A percentile compares a stretch with the other conserved stretches of the same genome.
These are phyloP conservation scores for Diaporthe caulivora DNA, from an alignment of 2,329 filamentous ascomycete species.

Conservation along the genomic window DNA sequence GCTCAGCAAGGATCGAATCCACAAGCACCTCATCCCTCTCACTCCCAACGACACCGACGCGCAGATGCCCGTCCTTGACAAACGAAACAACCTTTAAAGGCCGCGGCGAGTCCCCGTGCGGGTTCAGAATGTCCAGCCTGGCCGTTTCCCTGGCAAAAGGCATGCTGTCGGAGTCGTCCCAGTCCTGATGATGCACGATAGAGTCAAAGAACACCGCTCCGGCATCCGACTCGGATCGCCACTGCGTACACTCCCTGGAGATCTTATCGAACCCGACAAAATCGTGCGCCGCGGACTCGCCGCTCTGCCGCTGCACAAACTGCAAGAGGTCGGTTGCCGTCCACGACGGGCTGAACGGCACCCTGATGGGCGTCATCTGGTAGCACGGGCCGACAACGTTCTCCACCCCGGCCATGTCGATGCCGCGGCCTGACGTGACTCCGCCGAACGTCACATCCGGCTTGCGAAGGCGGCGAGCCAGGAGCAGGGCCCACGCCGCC, in stretches of 20 bases:
- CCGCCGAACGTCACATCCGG: conserved; percentile 56
- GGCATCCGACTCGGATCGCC: conserved; percentile 48
- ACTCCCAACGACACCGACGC: conserved; percentile 59
- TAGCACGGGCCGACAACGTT: conserved; percentile 59
- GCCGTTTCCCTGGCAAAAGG: conserved; percentile 50
- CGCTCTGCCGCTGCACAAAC: conserved; percentile 49
- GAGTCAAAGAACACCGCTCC: conserved; percentile 47
- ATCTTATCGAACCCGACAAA: conserved; percentile 51
- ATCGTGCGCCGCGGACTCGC: conserved; percentile 49
- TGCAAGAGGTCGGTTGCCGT: conserved; percentile 49
- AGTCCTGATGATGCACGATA: conserved; percentile 54
- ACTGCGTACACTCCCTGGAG: conserved; percentile 49
- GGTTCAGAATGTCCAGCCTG: conserved; percentile 50
- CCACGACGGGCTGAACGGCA: conserved; percentile 51
- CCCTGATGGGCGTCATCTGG: conserved; percentile 58
- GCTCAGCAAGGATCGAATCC: conserved; percentile 50
- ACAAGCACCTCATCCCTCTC: conserved; percentile 53
- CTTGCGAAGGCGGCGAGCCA: conserved; percentile 50
- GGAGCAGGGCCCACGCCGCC: conserved; percentile 57
- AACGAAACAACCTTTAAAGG: conserved; percentile 61
- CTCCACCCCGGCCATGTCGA: conserved; percentile 52
- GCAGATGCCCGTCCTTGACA: conserved; percentile 52
- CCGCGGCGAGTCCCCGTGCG: conserved; percentile 53
- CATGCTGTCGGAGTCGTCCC: conserved; percentile 57
- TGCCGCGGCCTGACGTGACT: conserved; percentile 56